Evolutionary conservation across 2,329 filamentous ascomycete species (phyloP).

Genomic region (Mariannaea elegans): DNA sequence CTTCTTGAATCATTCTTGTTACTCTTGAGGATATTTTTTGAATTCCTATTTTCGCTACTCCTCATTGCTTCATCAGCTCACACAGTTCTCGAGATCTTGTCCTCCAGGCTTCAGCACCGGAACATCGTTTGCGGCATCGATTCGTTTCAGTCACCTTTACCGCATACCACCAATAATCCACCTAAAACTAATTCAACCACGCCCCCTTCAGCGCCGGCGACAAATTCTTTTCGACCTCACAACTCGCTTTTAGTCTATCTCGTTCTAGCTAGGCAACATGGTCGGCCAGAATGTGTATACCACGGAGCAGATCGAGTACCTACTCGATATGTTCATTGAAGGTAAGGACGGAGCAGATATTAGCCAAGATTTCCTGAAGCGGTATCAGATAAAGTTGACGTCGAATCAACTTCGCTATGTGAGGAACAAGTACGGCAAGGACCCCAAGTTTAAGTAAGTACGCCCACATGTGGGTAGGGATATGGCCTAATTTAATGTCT

Average conservation of each 20-base stretch:
- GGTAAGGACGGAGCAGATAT: conserved; percentile 40
- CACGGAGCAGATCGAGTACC: conserved; percentile 46
- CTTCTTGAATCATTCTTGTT: not conserved
- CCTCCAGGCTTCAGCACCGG: not conserved
- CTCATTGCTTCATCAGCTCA: conserved; percentile 1
- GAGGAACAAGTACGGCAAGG: conserved; percentile 52
- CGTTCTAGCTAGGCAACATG: conserved; percentile 35
- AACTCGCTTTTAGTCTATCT: not conserved
- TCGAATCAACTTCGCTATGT: conserved; percentile 51
- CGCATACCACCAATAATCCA: too few species aligned
- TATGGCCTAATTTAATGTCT: not conserved
- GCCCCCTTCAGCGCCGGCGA: too few species aligned
- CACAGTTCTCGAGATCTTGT: not conserved
- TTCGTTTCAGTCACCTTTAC: too few species aligned
- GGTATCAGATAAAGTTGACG: conserved; percentile 43
- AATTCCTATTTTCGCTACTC: not conserved
- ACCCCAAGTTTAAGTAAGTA: conserved; percentile 50
- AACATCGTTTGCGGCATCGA: too few species aligned
- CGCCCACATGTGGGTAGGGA: not conserved
- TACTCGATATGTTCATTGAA: conserved; percentile 42
- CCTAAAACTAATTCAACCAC: too few species aligned
- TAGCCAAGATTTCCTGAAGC: conserved; percentile 36
- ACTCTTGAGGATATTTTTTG: not conserved
- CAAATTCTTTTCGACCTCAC: too few species aligned
- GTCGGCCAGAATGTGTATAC: conserved; percentile 48